A percentile compares a stretch with the other conserved stretches of the same genome.
Evolutionary conservation across 129 eudicot genomes (phyloP).

Genomic region (Chrysanthemum seticuspe): DNA sequence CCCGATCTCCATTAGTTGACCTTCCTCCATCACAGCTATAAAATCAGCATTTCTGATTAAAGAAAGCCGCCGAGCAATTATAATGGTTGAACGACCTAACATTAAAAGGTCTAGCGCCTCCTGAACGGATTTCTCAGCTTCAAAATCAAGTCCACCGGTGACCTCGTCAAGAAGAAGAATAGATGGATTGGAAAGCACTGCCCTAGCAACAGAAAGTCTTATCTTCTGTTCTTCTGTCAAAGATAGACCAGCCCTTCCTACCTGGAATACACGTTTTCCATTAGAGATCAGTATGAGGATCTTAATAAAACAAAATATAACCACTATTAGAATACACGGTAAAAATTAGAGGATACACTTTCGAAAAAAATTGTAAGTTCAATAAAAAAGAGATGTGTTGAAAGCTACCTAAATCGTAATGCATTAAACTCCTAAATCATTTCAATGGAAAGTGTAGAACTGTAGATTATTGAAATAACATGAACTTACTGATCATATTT

Average conservation of each 20-base stretch:
- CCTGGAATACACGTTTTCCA: constrained; percentile 42
- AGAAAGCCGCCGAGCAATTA: constrained; percentile 86
- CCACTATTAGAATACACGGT: not conserved
- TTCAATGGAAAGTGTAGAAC: not conserved
- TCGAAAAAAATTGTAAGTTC: not conserved
- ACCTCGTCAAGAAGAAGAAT: constrained; percentile 96
- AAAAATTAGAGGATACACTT: not conserved
- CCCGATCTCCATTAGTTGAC: constrained; percentile 95
- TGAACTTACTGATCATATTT: not conserved
- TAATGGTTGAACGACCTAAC: constrained; percentile 92
- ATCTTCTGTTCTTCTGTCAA: constrained; percentile 95
- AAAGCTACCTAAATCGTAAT: not conserved
- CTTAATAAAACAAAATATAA: not conserved
- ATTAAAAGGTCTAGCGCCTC: constrained; percentile 93
- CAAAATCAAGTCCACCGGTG: constrained; percentile 98
- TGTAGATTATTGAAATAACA: not conserved
- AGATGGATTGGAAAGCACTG: constrained; percentile 88
- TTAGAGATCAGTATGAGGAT: not conserved
- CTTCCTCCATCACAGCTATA: constrained; percentile 98
- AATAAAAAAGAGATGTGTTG: not conserved
- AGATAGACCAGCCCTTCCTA: constrained; percentile 79
- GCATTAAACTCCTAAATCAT: not conserved
- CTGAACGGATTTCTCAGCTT: constrained; percentile 94
- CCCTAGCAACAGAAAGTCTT: constrained; percentile 92
- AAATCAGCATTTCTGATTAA: constrained; percentile 90